Evolutionary conservation across 2,329 filamentous ascomycete species (phyloP), one percentile per base, ranked within the genome.

Genomic region (Bretziella fagacearum): DNA sequence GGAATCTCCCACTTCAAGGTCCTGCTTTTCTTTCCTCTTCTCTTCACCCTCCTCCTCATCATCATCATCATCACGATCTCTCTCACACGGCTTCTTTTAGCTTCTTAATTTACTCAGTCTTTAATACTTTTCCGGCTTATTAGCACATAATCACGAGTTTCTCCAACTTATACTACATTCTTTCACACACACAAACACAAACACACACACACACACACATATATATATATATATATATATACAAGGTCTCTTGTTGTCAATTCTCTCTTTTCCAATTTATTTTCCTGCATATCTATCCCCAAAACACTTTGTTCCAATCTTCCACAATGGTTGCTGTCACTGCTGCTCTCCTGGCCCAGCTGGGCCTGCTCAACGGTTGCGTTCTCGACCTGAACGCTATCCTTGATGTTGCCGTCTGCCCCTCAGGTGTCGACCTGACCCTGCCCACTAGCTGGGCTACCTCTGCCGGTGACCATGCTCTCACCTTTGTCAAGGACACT

Each of bases 1-100:
- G 26, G 15, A 7, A 18, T 40, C 45, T 37, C 30, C 26, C 3
- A 10, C 6, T 45, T 15, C 13, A 23, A 13, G 13, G 6, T 8
- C 25, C 17, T 20, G 7, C 15, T 13, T 30, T 35, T 27, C 13
- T 37, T 36, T 46, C 42, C 36, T 48, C 23, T 51, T 25, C 40
- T 51, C 49, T 25, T 47, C 49, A 51, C 49, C 49, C 44, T 47
- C 49, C 40, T 33, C 48, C 30, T 44, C 48, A 49, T 45, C 49
- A 22, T 48, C 43, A 43, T 30, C 35, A 30, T 41, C 32, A 36
- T 26, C 33, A 29, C 17, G 13, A 22, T 42, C 7, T 42, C 20
- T 20, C 15, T 15, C 17, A n/a, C n/a, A 23, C 47, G 39, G 47
- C 47, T 42, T 6, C 22, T 20, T 48, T 22, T 36, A 47, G 46